phyloP scores from a whole-genome alignment of 2,329 filamentous ascomycete species.

The Herpomyces periplanetae region DNA sequence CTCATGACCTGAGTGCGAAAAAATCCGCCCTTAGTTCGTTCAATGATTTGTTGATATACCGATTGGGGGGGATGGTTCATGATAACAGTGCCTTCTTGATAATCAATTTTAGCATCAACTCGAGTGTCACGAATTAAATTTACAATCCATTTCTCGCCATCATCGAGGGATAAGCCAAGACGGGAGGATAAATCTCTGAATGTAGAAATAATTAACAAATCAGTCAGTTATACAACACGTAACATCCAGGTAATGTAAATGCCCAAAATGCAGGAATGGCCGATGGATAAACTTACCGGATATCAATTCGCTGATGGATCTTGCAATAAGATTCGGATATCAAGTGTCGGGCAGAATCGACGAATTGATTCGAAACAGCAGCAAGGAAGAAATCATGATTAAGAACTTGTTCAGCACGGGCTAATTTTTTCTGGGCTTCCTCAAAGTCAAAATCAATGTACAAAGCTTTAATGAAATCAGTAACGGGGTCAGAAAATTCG shows the following conservation, averaged over 20 bases:
- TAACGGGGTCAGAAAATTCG: conserved; percentile 84
- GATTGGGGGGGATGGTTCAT: conserved; percentile 98
- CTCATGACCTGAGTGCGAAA: conserved; percentile 87
- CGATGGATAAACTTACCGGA: conserved; percentile 18
- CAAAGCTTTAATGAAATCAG: conserved; percentile 75
- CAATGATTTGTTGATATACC: conserved; percentile 96
- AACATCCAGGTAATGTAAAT: not conserved
- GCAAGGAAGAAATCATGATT: conserved; percentile 83
- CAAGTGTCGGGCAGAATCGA: conserved; percentile 70
- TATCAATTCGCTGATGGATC: conserved; percentile 93
- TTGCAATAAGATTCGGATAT: conserved; percentile 99
- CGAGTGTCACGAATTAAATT: conserved; percentile 92
- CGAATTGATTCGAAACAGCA: conserved; percentile 44
- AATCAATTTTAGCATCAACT: conserved; percentile 95
- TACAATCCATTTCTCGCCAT: conserved; percentile 99
- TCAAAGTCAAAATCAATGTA: conserved; percentile 94
- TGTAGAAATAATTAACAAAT: conserved; percentile 3
- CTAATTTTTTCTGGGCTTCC: conserved; percentile 61
- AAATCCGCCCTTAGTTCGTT: conserved; percentile 93
- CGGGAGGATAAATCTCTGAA: conserved; percentile 44
- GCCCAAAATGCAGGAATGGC: conserved; percentile 1
- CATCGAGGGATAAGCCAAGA: conserved; percentile 60
- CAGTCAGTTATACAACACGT: conserved; percentile 3
- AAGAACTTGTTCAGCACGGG: conserved; percentile 57
- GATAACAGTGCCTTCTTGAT: conserved; percentile 83